Base-by-base conservation (phyloP, 225 moss, liverwort and hornwort genomes). In the Ulota crispa region DNA sequence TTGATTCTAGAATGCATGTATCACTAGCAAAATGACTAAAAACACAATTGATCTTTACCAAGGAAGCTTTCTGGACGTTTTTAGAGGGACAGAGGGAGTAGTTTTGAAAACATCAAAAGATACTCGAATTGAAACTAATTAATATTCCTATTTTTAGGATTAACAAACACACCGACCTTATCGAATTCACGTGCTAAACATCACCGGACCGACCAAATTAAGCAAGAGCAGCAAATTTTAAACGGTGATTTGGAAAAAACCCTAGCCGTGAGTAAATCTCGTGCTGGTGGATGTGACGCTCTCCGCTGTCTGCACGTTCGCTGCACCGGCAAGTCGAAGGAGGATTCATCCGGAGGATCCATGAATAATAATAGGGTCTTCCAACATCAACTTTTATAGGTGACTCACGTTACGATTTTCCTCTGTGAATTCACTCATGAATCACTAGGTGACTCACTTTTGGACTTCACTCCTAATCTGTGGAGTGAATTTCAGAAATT, bases 261-360 rank as follows among this genome's bases (percentile, higher is more conserved):
- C 64, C 77, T 78, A 78, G 71, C 83, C 64, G 55, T n/a, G 71
- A 78, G 55, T n/a, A 78, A 71, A 23, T 77, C 55, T 31, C 70
- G 77, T 39, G 83, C 42, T 64, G 77, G 9, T 64, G 77, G 83
- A 54, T 83, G 83, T 30, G 83, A 83, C 5, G 77, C 83, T 76
- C 83, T 72, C 64, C 71, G 77, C 30, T 71, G 83, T 42, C 83
- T 39, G 71, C 31, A 71, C 43, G 56, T 19, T 71, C 77, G 70
- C 30, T 41, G 64, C 64, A 83, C 31, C 39, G 71, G 77, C 55
- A 72, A 31, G 7, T 77, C 77, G 23, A 57, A 73, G 73, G 73
- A 73, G 73, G 36, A 55, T 56, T 71, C 83, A 24, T 78, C 71
- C n/a, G 53, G 55, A 42, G 72, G 69, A 71, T 83, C 78, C 83